Evolutionary conservation across 83 land plant species (phyloP).

Genomic region (Larix sibirica): DNA sequence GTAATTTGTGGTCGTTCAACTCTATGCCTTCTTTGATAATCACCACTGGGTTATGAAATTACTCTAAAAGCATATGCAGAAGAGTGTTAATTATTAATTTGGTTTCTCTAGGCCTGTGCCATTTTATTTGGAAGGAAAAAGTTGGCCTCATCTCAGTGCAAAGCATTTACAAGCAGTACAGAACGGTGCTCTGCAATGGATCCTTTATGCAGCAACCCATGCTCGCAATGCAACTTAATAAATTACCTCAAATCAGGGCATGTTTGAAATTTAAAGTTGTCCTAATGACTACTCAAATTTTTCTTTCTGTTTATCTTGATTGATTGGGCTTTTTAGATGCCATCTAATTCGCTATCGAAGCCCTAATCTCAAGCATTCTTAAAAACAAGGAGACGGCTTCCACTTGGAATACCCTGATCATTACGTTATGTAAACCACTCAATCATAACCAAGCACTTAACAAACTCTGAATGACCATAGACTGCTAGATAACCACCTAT

Average conservation of each 20-base stretch:
- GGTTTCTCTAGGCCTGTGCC: background rate
- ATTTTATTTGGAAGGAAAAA: background rate
- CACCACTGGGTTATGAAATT: background rate
- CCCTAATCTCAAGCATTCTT: too few relatives aligned
- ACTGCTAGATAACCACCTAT: too few relatives aligned
- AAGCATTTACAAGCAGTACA: slow-evolving; percentile 54
- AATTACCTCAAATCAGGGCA: slow-evolving; percentile 47
- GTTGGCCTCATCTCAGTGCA: slow-evolving; percentile 25
- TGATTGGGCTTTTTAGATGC: too few relatives aligned
- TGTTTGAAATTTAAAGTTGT: slow-evolving; percentile 6
- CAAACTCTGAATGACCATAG: too few relatives aligned
- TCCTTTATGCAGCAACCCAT: slow-evolving; percentile 63
- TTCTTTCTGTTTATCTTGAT: too few relatives aligned
- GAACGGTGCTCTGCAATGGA: slow-evolving; percentile 70
- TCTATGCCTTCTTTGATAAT: background rate
- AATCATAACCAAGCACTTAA: too few relatives aligned
- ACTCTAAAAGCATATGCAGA: background rate
- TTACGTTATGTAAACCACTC: too few relatives aligned
- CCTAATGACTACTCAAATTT: too few relatives aligned
- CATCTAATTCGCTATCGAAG: too few relatives aligned
- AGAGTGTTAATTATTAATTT: background rate
- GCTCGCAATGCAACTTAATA: slow-evolving; percentile 88
- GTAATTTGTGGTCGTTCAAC: background rate
- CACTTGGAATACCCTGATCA: too few relatives aligned
- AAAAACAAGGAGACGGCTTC: too few relatives aligned